Evolutionary conservation across 257 asterid genomes (phyloP).

Genomic region (Plantago elongata): DNA sequence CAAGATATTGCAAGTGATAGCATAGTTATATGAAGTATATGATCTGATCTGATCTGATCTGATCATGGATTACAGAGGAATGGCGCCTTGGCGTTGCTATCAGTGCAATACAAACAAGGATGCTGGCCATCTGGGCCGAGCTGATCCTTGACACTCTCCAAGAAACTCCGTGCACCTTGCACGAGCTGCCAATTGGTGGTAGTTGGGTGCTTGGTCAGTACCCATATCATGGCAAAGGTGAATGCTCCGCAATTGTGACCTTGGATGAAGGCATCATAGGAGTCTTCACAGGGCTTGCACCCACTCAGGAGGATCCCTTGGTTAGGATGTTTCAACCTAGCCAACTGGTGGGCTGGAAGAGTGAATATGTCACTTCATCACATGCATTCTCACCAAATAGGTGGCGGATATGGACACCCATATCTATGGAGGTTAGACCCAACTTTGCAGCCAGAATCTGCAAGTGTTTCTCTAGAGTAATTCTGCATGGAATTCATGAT

Average conservation of each 20-base stretch:
- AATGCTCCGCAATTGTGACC: not conserved
- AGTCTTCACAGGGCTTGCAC: not conserved
- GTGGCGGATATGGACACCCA: not conserved
- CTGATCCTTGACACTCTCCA: not conserved
- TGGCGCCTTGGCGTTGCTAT: not conserved
- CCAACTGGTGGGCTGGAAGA: not conserved
- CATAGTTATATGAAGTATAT: no score
- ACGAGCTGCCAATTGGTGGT: not conserved
- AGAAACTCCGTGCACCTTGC: not conserved
- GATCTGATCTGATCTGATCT: no score
- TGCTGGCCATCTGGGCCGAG: not conserved
- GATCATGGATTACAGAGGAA: no score
- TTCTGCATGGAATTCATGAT: no score
- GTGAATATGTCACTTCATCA: not conserved
- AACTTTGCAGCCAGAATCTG: not conserved
- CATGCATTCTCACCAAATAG: not conserved
- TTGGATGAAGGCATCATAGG: not conserved
- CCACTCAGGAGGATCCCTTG: conserved; percentile 1
- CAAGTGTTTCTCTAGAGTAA: not conserved
- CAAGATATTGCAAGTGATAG: no score
- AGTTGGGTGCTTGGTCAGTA: not conserved
- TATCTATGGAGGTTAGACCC: not conserved
- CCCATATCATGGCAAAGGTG: not conserved
- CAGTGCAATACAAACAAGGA: not conserved
- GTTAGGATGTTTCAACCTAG: not conserved